Conservation (phyloP, 2,329 filamentous ascomycete species). For the Alternaria angustiovoidea region DNA sequence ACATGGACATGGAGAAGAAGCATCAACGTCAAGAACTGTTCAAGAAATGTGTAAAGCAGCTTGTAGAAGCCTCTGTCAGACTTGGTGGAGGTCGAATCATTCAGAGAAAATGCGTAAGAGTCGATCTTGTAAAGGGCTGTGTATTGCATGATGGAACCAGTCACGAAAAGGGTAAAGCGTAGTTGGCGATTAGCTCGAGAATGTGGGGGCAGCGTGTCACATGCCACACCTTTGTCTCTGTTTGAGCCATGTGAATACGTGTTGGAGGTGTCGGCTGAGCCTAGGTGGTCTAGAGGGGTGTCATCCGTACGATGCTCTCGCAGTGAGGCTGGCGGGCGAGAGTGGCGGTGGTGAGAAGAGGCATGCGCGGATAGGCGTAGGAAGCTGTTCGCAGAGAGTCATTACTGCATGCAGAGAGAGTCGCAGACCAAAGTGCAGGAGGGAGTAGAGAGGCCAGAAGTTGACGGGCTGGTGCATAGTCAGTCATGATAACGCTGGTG, state of each 20-base stretch:
- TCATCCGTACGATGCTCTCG: slow-evolving; percentile 28
- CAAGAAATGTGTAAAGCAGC: background rate
- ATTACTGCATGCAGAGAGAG: background rate
- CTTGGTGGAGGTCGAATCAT: background rate
- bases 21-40: background rate
- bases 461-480: background rate
- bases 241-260: slow-evolving; percentile 21
- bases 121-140: background rate
- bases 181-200: slow-evolving; percentile 15
- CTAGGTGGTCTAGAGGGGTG: slow-evolving; percentile 27
- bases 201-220: slow-evolving; percentile 33
- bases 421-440: background rate
- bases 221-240: slow-evolving; percentile 31
- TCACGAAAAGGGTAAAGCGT: slow-evolving; percentile 15
- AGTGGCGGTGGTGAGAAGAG: background rate
- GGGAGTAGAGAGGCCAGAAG: background rate
- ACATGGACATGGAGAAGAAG: background rate
- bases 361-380: background rate
- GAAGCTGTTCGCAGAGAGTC: background rate
- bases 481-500: slow-evolving; percentile 4
- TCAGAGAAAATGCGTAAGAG: background rate
- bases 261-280: slow-evolving; percentile 21
- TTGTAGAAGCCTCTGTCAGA: background rate
- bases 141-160: slow-evolving; percentile 13
- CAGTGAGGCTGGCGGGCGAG: slow-evolving; percentile 7